Base-by-base conservation (phyloP, 140 eudicot genomes). In the Oenanthe javanica region DNA sequence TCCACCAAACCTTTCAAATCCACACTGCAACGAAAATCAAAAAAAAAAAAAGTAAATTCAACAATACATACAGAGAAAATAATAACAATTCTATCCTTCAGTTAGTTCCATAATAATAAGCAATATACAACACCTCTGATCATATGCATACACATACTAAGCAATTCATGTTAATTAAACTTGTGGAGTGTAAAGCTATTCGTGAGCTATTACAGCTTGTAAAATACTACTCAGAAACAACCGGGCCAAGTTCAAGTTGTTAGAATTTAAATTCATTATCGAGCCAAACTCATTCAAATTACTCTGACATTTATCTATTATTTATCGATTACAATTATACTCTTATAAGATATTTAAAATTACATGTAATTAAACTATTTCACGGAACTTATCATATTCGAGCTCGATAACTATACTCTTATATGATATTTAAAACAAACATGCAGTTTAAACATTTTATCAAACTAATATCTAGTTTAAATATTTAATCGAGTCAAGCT, bases 1-100 rank as follows among this genome's bases (percentile, higher is more conserved):
- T 91, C 97, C 89, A 91, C 90, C 81, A 93, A 90, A 61, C 88
- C 83, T 89, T 83, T 93, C 96, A 93, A 90, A 81, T 91, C 92
- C 85, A 93, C 96, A 85, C 96, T 93, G 90, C 89, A 82, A 59
- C 82, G 82, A 4, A 25, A n/a, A 61, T 61, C 36, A 49, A 54
- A 54, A 54, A 21, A 59, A 0, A 59, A 21, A 59, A 0, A 59
- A 57, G 2, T 6, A 19, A 21, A 6, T 5, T 19, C 9, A 21
- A n/a, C 11, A 8, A 59, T 4, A 19, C 27, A 7, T 59, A 59
- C 13, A 59, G 4, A 1, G 4, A 21, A 8, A n/a, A n/a, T 59
- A 21, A 19, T 21, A 1, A 59, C 27, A 59, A 27, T 59, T 21
- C 63, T 23, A 21, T 19, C 31, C 1, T 59, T 59, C 12, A 59